Percentiles rank a stretch among this genome's conserved stretches.
phyloP scores from a whole-genome alignment of 2,329 filamentous ascomycete species.

The Sphaerulina populicola region DNA sequence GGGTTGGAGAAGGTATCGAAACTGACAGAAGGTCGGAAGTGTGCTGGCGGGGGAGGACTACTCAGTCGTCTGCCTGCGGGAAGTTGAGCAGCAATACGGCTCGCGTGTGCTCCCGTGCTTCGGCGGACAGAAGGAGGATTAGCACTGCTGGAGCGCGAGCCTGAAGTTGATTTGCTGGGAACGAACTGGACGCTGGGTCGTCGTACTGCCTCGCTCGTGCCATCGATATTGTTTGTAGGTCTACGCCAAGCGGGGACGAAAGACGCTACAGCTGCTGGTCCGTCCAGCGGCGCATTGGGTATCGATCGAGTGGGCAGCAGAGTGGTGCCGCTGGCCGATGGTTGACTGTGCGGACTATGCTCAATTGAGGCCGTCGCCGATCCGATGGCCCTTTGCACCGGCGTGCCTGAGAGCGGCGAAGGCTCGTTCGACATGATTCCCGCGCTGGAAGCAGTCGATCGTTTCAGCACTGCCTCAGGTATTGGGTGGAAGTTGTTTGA shows the following conservation, averaged over 20 bases:
- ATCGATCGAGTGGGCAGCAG: conserved; percentile 24
- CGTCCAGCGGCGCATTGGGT: conserved; percentile 21
- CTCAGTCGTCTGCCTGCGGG: conserved; percentile 22
- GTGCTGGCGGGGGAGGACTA: conserved; percentile 33
- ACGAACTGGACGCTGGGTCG: conserved; percentile 34
- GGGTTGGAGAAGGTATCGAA: conserved; percentile 65
- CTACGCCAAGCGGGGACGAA: conserved; percentile 31
- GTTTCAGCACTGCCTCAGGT: no score
- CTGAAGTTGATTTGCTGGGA: conserved; percentile 22
- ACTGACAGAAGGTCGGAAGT: conserved; percentile 60
- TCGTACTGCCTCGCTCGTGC: conserved; percentile 18
- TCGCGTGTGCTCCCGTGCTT: conserved; percentile 8
- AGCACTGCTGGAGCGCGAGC: conserved; percentile 28
- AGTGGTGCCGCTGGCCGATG: conserved; percentile 7
- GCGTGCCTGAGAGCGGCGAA: conserved; percentile 19
- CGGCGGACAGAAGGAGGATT: conserved; percentile 22
- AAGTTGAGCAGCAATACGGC: conserved; percentile 4
- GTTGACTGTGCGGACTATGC: conserved; percentile 14
- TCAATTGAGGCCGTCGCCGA: conserved; percentile 1
- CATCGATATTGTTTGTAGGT: conserved; percentile 25
- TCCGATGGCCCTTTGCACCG: conserved; percentile 7
- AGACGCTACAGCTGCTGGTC: neutral
- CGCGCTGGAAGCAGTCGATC: no score
- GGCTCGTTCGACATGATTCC: conserved; percentile 14
- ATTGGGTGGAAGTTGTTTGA: no score